Evolutionary conservation across 305 asterid genomes (phyloP).

Genomic region (Solanum hybrid): DNA sequence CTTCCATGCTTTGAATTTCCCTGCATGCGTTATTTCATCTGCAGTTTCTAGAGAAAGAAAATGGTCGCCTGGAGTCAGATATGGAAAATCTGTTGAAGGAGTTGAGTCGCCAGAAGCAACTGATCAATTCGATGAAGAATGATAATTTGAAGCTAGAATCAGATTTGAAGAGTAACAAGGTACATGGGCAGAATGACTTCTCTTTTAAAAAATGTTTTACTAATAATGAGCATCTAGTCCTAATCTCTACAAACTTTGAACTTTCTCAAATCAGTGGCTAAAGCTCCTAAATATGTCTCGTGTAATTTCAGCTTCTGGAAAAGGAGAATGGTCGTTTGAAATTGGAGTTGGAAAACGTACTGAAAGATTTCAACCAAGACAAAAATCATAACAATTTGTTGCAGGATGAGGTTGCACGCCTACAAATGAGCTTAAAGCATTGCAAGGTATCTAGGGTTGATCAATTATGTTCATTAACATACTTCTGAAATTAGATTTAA

Average conservation of each 20-base stretch:
- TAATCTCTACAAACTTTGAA: background rate
- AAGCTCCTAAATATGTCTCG: background rate
- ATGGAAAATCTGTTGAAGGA: constrained; percentile 39
- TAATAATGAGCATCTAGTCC: background rate
- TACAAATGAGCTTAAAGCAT: constrained; percentile 44
- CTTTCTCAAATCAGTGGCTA: background rate
- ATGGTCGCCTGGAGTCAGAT: constrained; percentile 32
- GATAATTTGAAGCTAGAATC: constrained; percentile 41
- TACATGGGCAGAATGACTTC: constrained; percentile 8
- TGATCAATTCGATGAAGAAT: constrained; percentile 32
- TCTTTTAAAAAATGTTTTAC: background rate
- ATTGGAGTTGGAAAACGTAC: constrained; percentile 37
- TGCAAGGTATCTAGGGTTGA: constrained; percentile 37
- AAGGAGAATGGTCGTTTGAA: constrained; percentile 50
- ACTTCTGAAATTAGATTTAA: background rate
- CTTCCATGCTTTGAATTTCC: constrained; percentile 6
- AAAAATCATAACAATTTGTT: constrained; percentile 42
- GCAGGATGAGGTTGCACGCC: constrained; percentile 40
- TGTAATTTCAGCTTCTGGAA: constrained; percentile 45
- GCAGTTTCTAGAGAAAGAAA: constrained; percentile 65
- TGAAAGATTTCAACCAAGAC: constrained; percentile 39
- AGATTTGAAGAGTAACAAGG: constrained; percentile 44
- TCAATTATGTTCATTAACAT: background rate
- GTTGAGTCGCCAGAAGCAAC: constrained; percentile 44
- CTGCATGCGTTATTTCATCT: constrained; percentile 14